Base-by-base conservation (phyloP, 192 early-diverging fungal species). In the Entomortierella lignicola region DNA sequence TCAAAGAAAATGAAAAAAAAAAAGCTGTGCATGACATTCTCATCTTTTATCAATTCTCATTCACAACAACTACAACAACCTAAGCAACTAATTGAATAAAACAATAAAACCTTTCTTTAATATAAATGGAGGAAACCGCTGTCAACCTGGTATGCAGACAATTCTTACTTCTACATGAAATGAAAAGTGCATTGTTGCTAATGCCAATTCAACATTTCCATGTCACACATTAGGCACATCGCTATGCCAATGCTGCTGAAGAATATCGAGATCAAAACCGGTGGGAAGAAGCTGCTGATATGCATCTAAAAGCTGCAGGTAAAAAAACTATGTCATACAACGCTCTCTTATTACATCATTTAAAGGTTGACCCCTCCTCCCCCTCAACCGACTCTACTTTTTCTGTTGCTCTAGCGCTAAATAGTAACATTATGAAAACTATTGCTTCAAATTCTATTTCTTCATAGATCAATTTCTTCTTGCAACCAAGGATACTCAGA, bases 271-370 rank as follows among this genome's bases (percentile, higher is more conserved):
- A 91, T 51, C 53, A 59, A 29, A 89, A 84, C n/a, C 74, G 85
- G 54, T 86, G 84, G 81, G 75, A 62, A 0, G 86, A 91, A 20
- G 92, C 92, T 11, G 71, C 86, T 37, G 85, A 89, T 21, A 84
- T 89, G 52, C 91, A 93, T 81, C 83, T 88, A 42, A 74, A 82
- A 59, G 92, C 92, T 21, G 92, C 92, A 54, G 89, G 90, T 91
- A 80, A 64, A 41, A 50, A 41, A 13, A 39, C 21, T 39, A 31
- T 42, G 39, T 10, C 39, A 10, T 42, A 10, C 39, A 13, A 10
- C 39, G 39, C 39, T 42, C n/a, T n/a, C n/a, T n/a, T n/a, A n/a
- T n/a, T n/a, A n/a, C n/a, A n/a, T n/a, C n/a, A n/a, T n/a, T n/a
- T n/a, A n/a, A n/a, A n/a, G n/a, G n/a, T n/a, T n/a, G n/a, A n/a